phyloP scores from a whole-genome alignment of 2,329 filamentous ascomycete species.

The Penicillium oxalicum region DNA sequence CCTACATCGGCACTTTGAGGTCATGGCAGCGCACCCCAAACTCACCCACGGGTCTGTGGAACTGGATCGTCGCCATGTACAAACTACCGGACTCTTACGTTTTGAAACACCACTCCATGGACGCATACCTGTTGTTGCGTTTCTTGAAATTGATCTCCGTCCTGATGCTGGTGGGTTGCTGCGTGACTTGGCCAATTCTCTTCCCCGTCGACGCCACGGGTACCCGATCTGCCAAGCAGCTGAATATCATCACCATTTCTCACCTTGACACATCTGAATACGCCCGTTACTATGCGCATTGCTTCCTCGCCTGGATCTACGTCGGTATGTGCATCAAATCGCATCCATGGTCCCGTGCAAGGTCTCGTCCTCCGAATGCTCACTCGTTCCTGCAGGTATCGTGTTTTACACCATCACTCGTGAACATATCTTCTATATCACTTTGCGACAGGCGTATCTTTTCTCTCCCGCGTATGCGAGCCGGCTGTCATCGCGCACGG shows the following conservation, averaged over 20 bases:
- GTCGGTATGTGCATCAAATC: conserved; percentile 46
- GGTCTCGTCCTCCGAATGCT: neutral
- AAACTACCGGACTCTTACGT: conserved; percentile 67
- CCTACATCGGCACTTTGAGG: conserved; percentile 49
- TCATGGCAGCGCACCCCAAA: conserved; percentile 52
- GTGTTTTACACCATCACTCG: conserved; percentile 82
- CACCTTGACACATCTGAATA: conserved; percentile 58
- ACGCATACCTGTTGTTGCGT: conserved; percentile 84
- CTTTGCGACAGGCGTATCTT: conserved; percentile 85
- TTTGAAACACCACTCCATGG: conserved; percentile 84
- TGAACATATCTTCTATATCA: conserved; percentile 87
- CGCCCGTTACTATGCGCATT: conserved; percentile 74
- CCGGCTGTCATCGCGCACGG: conserved; percentile 81
- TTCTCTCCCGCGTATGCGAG: conserved; percentile 77
- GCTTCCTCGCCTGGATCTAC: conserved; percentile 74
- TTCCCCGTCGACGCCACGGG: conserved; percentile 88
- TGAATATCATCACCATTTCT: conserved; percentile 72
- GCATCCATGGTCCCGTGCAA: no score
- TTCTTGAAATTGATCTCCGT: conserved; percentile 74
- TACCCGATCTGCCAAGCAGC: conserved; percentile 55
- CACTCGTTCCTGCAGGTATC: conserved; percentile 48
- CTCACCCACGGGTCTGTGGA: conserved; percentile 56
- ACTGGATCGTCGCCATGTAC: conserved; percentile 65
- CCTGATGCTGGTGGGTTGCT: conserved; percentile 75
- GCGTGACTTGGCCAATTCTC: conserved; percentile 80